Conservation (phyloP, 805 yeast species). For the Ogataea nakhonphanomensis region DNA sequence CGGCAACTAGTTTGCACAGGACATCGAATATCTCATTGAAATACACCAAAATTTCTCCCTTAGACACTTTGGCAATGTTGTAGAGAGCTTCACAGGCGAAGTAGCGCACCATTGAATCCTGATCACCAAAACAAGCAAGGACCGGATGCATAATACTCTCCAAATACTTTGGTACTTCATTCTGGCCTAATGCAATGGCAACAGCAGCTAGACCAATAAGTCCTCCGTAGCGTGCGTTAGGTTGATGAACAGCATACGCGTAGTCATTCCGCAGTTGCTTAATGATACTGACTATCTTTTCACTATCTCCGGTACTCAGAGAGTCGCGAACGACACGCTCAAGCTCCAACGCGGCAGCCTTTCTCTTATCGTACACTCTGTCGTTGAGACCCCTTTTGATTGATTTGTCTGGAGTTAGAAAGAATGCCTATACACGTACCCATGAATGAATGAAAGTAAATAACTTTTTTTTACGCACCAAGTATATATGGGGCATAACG, state of each 20-base stretch:
- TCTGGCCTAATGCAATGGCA: conserved; percentile 84
- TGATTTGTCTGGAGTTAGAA: conserved; percentile 46
- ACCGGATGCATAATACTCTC: conserved; percentile 91
- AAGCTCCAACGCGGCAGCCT: conserved; percentile 71
- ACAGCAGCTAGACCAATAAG: conserved; percentile 94
- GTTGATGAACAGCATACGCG: conserved; percentile 79
- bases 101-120: conserved; percentile 94
- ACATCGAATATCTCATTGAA: conserved; percentile 96
- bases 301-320: conserved; percentile 55
- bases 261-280: conserved; percentile 73
- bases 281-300: conserved; percentile 58
- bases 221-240: conserved; percentile 92
- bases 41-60: conserved; percentile 87
- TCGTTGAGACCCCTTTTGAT: conserved; percentile 68
- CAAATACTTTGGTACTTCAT: conserved; percentile 77
- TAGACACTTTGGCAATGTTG: conserved; percentile 93
- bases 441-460: conserved; percentile 5
- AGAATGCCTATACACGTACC: conserved; percentile 8
- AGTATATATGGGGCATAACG: too few species aligned
- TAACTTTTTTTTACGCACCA: too few species aligned
- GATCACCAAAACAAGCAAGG: conserved; percentile 92
- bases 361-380: conserved; percentile 72
- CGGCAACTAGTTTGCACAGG: conserved; percentile 83
- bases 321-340: conserved; percentile 76
- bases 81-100: conserved; percentile 95